phyloP scores from a whole-genome alignment of 1,139 yeast species.

The Yamadazyma epiphylla region DNA sequence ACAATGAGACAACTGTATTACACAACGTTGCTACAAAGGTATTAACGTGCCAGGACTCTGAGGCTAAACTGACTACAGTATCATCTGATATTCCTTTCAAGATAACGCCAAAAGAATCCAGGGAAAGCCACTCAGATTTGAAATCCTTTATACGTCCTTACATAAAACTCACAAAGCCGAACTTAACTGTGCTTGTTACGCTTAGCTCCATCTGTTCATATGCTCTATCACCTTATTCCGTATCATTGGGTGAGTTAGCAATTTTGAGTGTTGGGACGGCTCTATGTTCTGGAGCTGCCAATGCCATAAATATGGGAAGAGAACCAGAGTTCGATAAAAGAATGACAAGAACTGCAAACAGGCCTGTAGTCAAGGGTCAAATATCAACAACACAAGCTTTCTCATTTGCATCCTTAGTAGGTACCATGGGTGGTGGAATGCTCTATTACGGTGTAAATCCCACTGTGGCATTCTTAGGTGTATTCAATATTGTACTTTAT shows the following conservation, averaged over 20 bases:
- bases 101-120: constrained; percentile 35
- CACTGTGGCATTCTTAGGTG: constrained; percentile 75
- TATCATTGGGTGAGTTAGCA: constrained; percentile 63
- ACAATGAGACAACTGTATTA: constrained; percentile 11
- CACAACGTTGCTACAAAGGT: constrained; percentile 33
- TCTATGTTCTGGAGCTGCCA: constrained; percentile 88
- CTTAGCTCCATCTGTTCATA: constrained; percentile 90
- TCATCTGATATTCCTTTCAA: constrained; percentile 51
- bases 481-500: constrained; percentile 72
- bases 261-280: constrained; percentile 83
- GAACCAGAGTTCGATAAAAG: constrained; percentile 86
- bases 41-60: constrained; percentile 37
- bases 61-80: constrained; percentile 10
- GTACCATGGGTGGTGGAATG: constrained; percentile 65
- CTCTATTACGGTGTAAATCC: constrained; percentile 82
- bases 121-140: constrained; percentile 11
- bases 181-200: constrained; percentile 82
- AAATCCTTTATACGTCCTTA: constrained; percentile 52
- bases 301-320: constrained; percentile 94
- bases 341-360: constrained; percentile 83
- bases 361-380: constrained; percentile 89
- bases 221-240: constrained; percentile 83
- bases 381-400: constrained; percentile 76
- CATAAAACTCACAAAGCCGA: constrained; percentile 81
- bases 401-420: constrained; percentile 71